Evolutionary conservation across 2,329 filamentous ascomycete species (phyloP).

Genomic region (Dichotomopilus funicola): DNA sequence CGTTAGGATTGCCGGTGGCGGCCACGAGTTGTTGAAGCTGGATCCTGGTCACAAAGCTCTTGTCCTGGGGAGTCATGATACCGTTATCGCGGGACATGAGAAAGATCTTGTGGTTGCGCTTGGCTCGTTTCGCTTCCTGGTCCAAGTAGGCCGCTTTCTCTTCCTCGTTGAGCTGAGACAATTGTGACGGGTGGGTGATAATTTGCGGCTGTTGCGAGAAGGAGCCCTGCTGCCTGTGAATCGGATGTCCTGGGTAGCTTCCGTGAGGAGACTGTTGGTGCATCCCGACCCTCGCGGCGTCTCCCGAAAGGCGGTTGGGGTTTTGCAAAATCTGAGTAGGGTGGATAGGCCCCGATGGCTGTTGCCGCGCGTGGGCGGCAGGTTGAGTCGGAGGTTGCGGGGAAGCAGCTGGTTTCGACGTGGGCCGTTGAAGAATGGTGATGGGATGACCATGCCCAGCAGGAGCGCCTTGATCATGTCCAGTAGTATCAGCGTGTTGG

Average conservation of each 20-base stretch:
- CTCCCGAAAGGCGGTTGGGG: conserved; percentile 56
- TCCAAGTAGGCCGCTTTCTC: conserved; percentile 78
- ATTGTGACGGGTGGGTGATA: conserved; percentile 60
- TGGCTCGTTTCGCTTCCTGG: conserved; percentile 90
- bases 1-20: conserved; percentile 79
- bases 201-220: conserved; percentile 48
- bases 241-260: conserved; percentile 24
- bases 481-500: conserved; percentile 12
- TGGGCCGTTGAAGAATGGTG: conserved; percentile 50
- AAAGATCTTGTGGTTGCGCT: conserved; percentile 97
- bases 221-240: conserved; percentile 46
- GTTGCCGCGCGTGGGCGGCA: conserved; percentile 22
- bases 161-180: conserved; percentile 72
- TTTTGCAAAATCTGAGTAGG: conserved; percentile 77
- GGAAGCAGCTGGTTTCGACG: conserved; percentile 36
- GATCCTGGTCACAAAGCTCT: conserved; percentile 98
- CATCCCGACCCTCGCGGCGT: conserved; percentile 34
- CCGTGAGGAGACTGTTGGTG: conserved; percentile 28
- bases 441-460: conserved; percentile 43
- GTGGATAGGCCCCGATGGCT: conserved; percentile 38
- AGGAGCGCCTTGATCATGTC: conserved; percentile 24
- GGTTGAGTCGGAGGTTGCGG: conserved; percentile 29
- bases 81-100: conserved; percentile 90
- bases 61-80: conserved; percentile 97
- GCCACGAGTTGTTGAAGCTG: conserved; percentile 94